A percentile compares a stretch with the other conserved stretches of the same genome.
Conservation (phyloP, 805 yeast genomes). For the Candida maris region DNA sequence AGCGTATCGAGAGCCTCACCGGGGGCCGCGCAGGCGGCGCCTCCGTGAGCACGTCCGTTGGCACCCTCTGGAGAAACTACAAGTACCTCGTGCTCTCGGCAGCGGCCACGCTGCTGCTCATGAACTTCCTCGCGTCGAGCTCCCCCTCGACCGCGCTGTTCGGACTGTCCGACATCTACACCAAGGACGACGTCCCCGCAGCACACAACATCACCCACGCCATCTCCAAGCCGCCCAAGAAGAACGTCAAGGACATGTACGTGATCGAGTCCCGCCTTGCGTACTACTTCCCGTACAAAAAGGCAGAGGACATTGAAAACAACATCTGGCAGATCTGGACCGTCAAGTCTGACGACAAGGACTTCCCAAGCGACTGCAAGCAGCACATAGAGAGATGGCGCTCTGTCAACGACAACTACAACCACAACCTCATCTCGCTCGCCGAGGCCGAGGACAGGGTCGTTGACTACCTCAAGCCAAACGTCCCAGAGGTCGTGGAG, state of each 20-base stretch:
- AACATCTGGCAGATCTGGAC: conserved; percentile 32
- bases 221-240: conserved; percentile 20
- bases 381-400: conserved; percentile 34
- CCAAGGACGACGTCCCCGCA: conserved; percentile 16
- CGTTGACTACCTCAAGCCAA: conserved; percentile 24
- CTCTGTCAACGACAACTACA: conserved; percentile 26
- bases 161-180: conserved; percentile 16
- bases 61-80: conserved; percentile 21
- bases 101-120: conserved; percentile 18
- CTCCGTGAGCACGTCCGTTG: conserved; percentile 5
- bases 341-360: conserved; percentile 25
- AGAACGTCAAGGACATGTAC: conserved; percentile 27
- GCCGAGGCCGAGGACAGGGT: conserved; percentile 29
- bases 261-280: conserved; percentile 29
- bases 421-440: conserved; percentile 29
- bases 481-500: conserved; percentile 49
- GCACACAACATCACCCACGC: conserved; percentile 12
- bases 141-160: conserved; percentile 12
- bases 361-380: conserved; percentile 30
- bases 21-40: conserved; percentile 6
- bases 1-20: conserved; percentile 16
- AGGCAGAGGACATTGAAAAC: conserved; percentile 25
- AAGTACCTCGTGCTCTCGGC: conserved; percentile 21
- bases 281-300: conserved; percentile 28
- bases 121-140: conserved; percentile 17